These are phyloP conservation scores for Aspergillus quadricinctus DNA, from an alignment of 2,329 filamentous ascomycete species.

Conservation along the genomic window DNA sequence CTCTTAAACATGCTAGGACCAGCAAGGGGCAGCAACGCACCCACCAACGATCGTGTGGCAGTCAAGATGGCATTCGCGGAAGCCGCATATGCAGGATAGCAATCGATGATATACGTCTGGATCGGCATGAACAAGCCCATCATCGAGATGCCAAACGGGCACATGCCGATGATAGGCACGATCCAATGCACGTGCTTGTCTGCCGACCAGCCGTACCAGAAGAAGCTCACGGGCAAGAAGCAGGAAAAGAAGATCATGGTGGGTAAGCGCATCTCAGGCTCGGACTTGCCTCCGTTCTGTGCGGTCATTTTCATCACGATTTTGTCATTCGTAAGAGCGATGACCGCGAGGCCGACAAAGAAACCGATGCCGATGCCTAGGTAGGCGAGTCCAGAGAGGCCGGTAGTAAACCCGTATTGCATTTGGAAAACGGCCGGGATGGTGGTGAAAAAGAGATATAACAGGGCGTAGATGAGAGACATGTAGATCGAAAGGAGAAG, in stretches of 20 bases:
- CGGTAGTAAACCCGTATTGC: slow-evolving; percentile 46
- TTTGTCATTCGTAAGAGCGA: slow-evolving; percentile 33
- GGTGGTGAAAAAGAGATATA: slow-evolving; percentile 55
- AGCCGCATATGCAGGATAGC: slow-evolving; percentile 44
- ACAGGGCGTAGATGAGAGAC: slow-evolving; percentile 51
- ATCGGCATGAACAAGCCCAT: slow-evolving; percentile 54
- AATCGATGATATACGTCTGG: slow-evolving; percentile 61
- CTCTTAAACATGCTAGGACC: slow-evolving; percentile 47
- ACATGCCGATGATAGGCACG: slow-evolving; percentile 56
- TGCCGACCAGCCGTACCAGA: slow-evolving; percentile 58
- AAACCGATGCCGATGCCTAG: slow-evolving; percentile 47
- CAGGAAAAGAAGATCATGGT: slow-evolving; percentile 53
- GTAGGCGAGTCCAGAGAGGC: slow-evolving; percentile 46
- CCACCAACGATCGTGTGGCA: slow-evolving; percentile 51
- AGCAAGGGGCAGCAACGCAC: slow-evolving; percentile 57
- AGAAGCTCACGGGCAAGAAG: slow-evolving; percentile 52
- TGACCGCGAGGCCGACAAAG: slow-evolving; percentile 30
- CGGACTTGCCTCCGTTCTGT: slow-evolving; percentile 35
- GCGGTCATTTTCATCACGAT: slow-evolving; percentile 27
- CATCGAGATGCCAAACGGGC: slow-evolving; percentile 52
- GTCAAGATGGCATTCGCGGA: slow-evolving; percentile 52
- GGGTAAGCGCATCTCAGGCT: slow-evolving; percentile 50
- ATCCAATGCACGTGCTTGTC: slow-evolving; percentile 54
- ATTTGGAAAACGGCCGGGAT: slow-evolving; percentile 48
- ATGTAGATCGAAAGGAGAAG: slow-evolving; percentile 50